Base-by-base conservation (phyloP, 208 protist genomes). In the Lotmaria passim region DNA sequence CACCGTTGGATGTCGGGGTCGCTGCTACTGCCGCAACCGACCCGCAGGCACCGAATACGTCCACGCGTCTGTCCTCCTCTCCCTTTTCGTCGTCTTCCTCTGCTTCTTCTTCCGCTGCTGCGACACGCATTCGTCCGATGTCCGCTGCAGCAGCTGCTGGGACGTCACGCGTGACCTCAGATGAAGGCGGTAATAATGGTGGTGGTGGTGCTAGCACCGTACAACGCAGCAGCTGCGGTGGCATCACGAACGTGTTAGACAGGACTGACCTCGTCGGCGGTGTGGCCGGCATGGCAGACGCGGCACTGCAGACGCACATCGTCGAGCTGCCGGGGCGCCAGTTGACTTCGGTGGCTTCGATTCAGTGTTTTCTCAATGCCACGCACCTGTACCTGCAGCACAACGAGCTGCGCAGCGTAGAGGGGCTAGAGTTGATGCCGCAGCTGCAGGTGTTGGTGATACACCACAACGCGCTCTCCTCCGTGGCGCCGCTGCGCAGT, bases 381-480 rank as follows among this genome's bases (percentile, higher is more conserved):
- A 93, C 88, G 11, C 86, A 93, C 73, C 48, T 96, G 19, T 91
- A 93, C 67, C 71, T 93, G 15, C 87, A 92, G 66, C 73, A 93
- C 77, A 96, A 96, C 71, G 34, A 50, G 1, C 43, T 96, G 17
- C 30, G 53, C 28, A 62, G 46, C 34, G 55, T 96, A 2, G 87
- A 90, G 7, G 90, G 87, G 26, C 44, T 96, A 24, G 61, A 81
- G 48, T 73, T 96, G 51, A 78, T 93, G 17, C 60, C 56, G 7
- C 73, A 91, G 26, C 79, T 96, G 14, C 73, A 68, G 17, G 86
- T 93, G 69, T 59, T 93, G 7, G 90, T 93, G 30, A 68, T 91
- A 31, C 84, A 89, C 61, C 90, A 96, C 75, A 96, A 96, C 58
- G 21, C 30, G 0, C 65, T 96, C 33, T 48, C 47, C n/a, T 76